Evolutionary conservation across 73 alveolate genomes (phyloP), one percentile per base, ranked within the genome.

Genomic region (Uronychia binucleata): DNA sequence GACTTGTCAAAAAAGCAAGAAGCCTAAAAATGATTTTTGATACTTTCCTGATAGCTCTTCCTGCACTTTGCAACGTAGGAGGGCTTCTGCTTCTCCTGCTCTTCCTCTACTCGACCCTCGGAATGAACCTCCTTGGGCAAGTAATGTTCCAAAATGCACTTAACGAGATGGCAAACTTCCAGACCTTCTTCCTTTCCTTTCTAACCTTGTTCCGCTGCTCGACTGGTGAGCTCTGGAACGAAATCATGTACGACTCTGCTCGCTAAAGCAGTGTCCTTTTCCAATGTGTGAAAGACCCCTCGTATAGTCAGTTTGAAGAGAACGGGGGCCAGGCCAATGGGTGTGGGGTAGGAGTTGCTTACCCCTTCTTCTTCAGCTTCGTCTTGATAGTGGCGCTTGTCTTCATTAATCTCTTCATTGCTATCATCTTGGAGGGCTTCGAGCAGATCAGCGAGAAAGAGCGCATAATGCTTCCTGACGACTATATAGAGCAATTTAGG

Each of bases 191-290:
- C 32, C 58, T 75, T 76, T 87, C 93, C 29, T 80, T 87, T 59
- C 76, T 86, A 29, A 81, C 93, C 26, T 77, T 90, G 35, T 87
- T 86, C 46, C 59, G 87, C 31, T 30, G 80, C 29, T 34, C 93
- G 27, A 97, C 99, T 35, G 99, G 99, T 26, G 92, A 86, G 34
- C 79, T 77, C 31, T 86, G 92, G 92, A 59, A 79, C 81, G 77
- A 83, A 26, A 77, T 86, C 1, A 86, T 86, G 92, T 33, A 31
- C 1, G 92, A 86, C 74, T 29, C 79, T 0, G 34, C 83, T 1
- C 33, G 80, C n/a, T 11, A 14, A 31, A 76, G 78, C 28, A 74
- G 85, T 25, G 80, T 46, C 67, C 19, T 46, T 46, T 46, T 46
- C 93, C 30, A 86, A 86, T 26, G 93, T 84, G 26, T 28, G 59